Percentiles rank a stretch among this genome's conserved stretches.
phyloP scores from a whole-genome alignment of 441 rosid genomes.

The Pelargonium australe region DNA sequence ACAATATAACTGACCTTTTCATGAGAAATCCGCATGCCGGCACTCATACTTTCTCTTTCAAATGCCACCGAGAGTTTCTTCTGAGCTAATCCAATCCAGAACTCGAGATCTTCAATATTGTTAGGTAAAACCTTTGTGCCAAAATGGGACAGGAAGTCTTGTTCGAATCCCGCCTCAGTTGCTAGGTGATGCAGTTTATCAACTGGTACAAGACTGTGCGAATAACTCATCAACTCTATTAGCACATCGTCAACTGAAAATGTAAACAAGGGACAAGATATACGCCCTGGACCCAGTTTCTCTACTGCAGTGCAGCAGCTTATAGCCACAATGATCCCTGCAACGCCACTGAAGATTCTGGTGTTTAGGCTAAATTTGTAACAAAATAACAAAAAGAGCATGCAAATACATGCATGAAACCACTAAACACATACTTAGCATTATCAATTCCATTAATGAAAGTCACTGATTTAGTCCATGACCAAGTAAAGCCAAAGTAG shows the following conservation, averaged over 20 bases:
- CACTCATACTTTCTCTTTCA: constrained; percentile 31
- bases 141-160: constrained; percentile 49
- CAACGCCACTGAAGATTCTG: constrained; percentile 57
- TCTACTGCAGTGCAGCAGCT: constrained; percentile 56
- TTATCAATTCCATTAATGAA: not conserved
- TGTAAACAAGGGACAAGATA: constrained; percentile 32
- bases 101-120: constrained; percentile 53
- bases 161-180: constrained; percentile 57
- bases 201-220: constrained; percentile 39
- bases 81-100: constrained; percentile 70
- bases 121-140: constrained; percentile 44
- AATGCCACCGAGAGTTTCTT: constrained; percentile 48
- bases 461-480: not conserved
- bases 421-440: not conserved
- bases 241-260: constrained; percentile 34
- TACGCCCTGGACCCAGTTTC: constrained; percentile 40
- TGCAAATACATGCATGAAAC: constrained; percentile 8
- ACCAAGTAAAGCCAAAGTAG: too few relatives aligned
- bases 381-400: constrained; percentile 8
- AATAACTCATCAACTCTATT: constrained; percentile 52
- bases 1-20: constrained; percentile 32
- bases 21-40: constrained; percentile 16
- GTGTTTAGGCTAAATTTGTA: constrained; percentile 22
- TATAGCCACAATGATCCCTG: constrained; percentile 57
- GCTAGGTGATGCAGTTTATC: constrained; percentile 53